Evolutionary conservation across 805 yeast species (phyloP).

Genomic region (Sporopachydermia quercuum): DNA sequence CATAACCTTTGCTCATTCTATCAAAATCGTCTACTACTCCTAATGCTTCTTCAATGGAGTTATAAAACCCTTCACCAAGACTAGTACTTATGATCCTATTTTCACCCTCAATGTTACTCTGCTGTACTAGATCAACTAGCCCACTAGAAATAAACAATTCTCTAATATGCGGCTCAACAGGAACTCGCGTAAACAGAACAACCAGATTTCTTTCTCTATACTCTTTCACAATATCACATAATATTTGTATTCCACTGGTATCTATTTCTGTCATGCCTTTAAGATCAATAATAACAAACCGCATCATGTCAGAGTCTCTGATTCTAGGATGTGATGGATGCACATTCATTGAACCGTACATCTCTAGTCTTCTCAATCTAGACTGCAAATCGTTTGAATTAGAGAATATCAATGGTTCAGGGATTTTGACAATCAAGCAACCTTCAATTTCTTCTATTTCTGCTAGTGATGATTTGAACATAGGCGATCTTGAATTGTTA

Average conservation of each 20-base stretch:
- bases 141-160: slow-evolving; percentile 17
- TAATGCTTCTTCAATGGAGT: slow-evolving; percentile 10
- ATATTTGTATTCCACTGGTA: slow-evolving; percentile 20
- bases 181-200: slow-evolving; percentile 21
- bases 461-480: slow-evolving; percentile 3
- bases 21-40: slow-evolving; percentile 7
- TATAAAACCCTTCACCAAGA: slow-evolving; percentile 9
- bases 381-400: slow-evolving; percentile 20
- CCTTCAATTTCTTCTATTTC: slow-evolving; percentile 4
- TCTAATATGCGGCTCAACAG: slow-evolving; percentile 16
- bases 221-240: slow-evolving; percentile 17
- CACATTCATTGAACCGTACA: slow-evolving; percentile 19
- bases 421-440: slow-evolving; percentile 19
- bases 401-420: slow-evolving; percentile 24
- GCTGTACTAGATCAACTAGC: slow-evolving; percentile 10
- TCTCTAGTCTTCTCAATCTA: slow-evolving; percentile 18
- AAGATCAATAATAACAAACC: slow-evolving; percentile 19
- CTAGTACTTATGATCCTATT: slow-evolving; percentile 4
- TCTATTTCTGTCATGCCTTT: slow-evolving; percentile 24
- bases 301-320: slow-evolving; percentile 11
- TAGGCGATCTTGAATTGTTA: not conserved
- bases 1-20: slow-evolving; percentile 1
- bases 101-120: slow-evolving; percentile 4
- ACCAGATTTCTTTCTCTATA: slow-evolving; percentile 15
- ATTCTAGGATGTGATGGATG: slow-evolving; percentile 24